Evolutionary conservation across 306 rosid genomes (phyloP), one percentile per base, ranked within the genome.

Genomic region (Canavalia gladiata): DNA sequence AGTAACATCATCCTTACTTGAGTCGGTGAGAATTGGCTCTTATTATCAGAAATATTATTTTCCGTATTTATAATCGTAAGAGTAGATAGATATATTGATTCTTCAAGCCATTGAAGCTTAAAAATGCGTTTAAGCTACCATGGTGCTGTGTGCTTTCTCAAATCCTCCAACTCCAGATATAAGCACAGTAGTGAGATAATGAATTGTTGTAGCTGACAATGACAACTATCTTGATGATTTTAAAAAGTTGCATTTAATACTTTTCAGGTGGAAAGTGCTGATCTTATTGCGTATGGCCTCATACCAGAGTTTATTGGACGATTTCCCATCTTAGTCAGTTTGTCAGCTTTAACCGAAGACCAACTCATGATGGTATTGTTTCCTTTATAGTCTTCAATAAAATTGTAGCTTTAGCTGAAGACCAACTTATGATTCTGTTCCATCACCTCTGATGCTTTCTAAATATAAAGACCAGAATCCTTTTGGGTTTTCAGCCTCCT

Each of bases 291-390:
- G 13, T 95, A 89, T 84, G 99, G 99, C 35, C 97, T 95, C 83
- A 93, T 95, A 84, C 97, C 99, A n/a, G 99, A 95, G 89, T 95
- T 95, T 87, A 89, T 95, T 66, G 99, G 99, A 70, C 91, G 99
- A 68, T 95, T 95, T 84, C 97, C 99, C 49, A 93, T 95, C 83
- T 88, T 95, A 83, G 95, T 95, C 67, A 95, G 95, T 82, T 87
- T 93, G 84, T 86, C 89, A 8, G 97, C 99, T 51, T 95, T 95
- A 83, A 91, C 97, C 2, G 94, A 95, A 83, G 97, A 93, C 67
- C 99, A 95, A 83, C 99, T 95, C 83, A 90, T 91, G 81, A 84
- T 88, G 99, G 99, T 95, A 93, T 75, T 79, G 11, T 54, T 62
- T 67, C 73, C 8, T 54, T 75, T 50, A 41, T 74, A 25, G 10